Base-by-base conservation (phyloP, 306 rosid species). In the Acacia confusa region DNA sequence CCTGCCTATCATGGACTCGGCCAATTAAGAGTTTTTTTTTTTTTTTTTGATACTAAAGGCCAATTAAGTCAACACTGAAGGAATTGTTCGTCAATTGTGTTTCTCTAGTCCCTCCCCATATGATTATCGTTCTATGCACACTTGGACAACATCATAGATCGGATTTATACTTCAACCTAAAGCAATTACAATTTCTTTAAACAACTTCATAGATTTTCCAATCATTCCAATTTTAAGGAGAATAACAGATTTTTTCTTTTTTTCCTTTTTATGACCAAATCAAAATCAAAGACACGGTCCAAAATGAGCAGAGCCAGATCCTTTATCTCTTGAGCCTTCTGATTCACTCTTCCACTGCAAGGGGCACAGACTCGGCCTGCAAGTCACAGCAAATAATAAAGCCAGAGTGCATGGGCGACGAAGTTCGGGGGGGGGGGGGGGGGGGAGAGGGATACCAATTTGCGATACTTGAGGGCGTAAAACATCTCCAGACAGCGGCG, bases 401-500 rank as follows among this genome's bases (percentile, higher is more conserved):
- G 25, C 25, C 20, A 20, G 61, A 53, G 12, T 1, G 57, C 22
- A 50, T 4, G 61, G 25, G 61, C 15, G 14, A 16, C 3, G 15
- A 47, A 47, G 22, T 17, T 50, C 19, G 57, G 57, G 1, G n/a
- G n/a, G n/a, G n/a, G n/a, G n/a, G 1, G 9, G 15, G 17, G 13
- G 9, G 14, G 2, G 22, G 64, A 57, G 69, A 28, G n/a, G 17
- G 8, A 82, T 84, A 92, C 98, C 98, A 94, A 80, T 87, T 96
- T 93, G 72, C 96, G 92, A 84, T 92, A 93, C 86, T 96, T 96
- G 77, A 96, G 99, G 20, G 98, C 99, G 57, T 93, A 96, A 73
- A 96, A 96, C 99, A 96, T 96, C 89, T 96, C 99, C 34, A 96
- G 87, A 70, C 94, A 96, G 28, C 99, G 97, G 40, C 98, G 98